Percentiles rank a stretch among this genome's conserved stretches.
phyloP scores from a whole-genome alignment of 2,329 filamentous ascomycete species.

The Fusarium poae region DNA sequence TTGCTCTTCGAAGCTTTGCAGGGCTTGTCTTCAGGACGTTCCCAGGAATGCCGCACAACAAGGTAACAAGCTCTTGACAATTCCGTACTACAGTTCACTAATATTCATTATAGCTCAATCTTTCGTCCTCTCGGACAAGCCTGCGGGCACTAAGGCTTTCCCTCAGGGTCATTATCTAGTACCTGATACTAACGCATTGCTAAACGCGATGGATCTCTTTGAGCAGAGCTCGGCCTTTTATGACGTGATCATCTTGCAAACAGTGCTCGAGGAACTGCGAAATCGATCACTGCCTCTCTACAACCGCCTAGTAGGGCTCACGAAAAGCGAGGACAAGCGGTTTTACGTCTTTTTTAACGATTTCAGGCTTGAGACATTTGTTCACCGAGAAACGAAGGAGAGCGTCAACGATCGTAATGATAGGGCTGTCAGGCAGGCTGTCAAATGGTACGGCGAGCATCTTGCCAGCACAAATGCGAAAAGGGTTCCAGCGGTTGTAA shows the following conservation, averaged over 20 bases:
- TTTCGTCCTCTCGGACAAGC: constrained; percentile 89
- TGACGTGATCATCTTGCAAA: constrained; percentile 96
- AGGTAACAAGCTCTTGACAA: constrained; percentile 63
- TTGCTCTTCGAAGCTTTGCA: constrained; percentile 92
- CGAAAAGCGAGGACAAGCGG: constrained; percentile 95
- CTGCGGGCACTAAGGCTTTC: constrained; percentile 84
- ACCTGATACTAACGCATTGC: constrained; percentile 94
- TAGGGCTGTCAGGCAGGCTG: constrained; percentile 85
- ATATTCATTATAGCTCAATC: constrained; percentile 70
- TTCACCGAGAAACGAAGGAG: constrained; percentile 80
- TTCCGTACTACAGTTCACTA: constrained; percentile 2
- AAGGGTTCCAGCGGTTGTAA: constrained; percentile 81
- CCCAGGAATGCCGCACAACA: constrained; percentile 84
- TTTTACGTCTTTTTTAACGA: constrained; percentile 99
- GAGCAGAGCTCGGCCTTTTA: constrained; percentile 93
- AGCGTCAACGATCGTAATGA: constrained; percentile 98
- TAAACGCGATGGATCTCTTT: constrained; percentile 97
- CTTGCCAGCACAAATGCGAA: constrained; percentile 73
- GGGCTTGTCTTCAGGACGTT: constrained; percentile 77
- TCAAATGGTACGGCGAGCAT: constrained; percentile 91
- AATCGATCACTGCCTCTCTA: constrained; percentile 95
- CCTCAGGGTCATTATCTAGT: constrained; percentile 93
- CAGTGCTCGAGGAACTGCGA: constrained; percentile 94
- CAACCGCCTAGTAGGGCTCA: constrained; percentile 89
- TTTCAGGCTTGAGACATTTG: constrained; percentile 91